Conservation (phyloP, 805 yeast species). For the Candida ortonii region DNA sequence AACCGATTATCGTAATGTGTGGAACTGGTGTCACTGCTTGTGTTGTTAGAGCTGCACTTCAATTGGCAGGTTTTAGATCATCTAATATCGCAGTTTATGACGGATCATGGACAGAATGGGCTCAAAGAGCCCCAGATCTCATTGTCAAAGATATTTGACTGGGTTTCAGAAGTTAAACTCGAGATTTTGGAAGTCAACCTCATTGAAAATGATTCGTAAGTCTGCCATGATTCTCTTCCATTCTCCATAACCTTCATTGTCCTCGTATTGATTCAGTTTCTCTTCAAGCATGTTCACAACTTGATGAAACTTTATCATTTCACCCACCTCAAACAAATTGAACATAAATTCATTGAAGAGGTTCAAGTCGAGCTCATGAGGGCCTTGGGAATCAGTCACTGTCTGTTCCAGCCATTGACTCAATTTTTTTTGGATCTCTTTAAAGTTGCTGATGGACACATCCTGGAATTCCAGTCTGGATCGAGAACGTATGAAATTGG, state of each 20-base stretch:
- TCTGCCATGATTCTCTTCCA: conserved; percentile 22
- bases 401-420: conserved; percentile 27
- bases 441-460: conserved; percentile 17
- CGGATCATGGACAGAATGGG: conserved; percentile 92
- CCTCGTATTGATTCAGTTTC: conserved; percentile 8
- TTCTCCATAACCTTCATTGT: conserved; percentile 10
- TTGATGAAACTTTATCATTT: conserved; percentile 17
- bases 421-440: conserved; percentile 13
- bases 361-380: conserved; percentile 26
- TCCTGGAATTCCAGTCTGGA: conserved; percentile 25
- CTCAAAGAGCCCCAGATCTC: conserved; percentile 63
- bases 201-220: conserved; percentile 15
- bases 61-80: conserved; percentile 45
- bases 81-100: conserved; percentile 64
- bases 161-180: conserved; percentile 13
- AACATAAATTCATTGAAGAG: conserved; percentile 30
- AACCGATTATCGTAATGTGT: conserved; percentile 83
- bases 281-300: conserved; percentile 18
- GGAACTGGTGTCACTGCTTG: conserved; percentile 98
- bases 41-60: conserved; percentile 73
- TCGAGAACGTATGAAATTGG: conserved; percentile 8
- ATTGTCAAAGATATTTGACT: conserved; percentile 41
- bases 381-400: conserved; percentile 15
- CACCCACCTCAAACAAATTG: conserved; percentile 22
- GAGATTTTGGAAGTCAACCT: conserved; percentile 11